A percentile compares a stretch with the other conserved stretches of the same genome.
Conservation (phyloP, 225 moss, liverwort and hornwort species). For the Polytrichum commune region DNA sequence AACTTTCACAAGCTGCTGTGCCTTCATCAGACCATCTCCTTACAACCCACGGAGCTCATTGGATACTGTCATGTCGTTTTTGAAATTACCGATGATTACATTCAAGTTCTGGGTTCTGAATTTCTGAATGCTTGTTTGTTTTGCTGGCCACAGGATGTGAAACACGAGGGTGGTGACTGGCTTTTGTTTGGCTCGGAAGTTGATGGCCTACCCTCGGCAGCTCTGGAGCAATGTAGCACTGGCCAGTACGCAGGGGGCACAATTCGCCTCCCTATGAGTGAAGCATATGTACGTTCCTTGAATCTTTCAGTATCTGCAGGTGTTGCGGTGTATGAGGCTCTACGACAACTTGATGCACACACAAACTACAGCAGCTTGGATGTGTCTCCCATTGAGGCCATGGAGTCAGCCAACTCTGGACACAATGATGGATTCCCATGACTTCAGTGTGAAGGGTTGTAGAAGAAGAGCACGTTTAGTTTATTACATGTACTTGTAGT, state of each 20-base stretch:
- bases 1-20: too few species aligned
- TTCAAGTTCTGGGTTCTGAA: neutral
- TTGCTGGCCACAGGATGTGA: slow-evolving; percentile 54
- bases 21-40: too few species aligned
- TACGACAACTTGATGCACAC: slow-evolving; percentile 77
- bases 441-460: neutral
- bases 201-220: slow-evolving; percentile 77
- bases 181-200: slow-evolving; percentile 96
- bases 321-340: slow-evolving; percentile 89
- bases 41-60: too few species aligned
- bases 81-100: too few species aligned
- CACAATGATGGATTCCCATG: slow-evolving; percentile 51
- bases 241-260: slow-evolving; percentile 75
- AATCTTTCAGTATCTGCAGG: slow-evolving; percentile 95
- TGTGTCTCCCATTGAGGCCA: slow-evolving; percentile 9
- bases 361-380: slow-evolving; percentile 48
- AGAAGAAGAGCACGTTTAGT: too few species aligned
- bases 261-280: slow-evolving; percentile 88
- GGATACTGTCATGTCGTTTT: too few species aligned
- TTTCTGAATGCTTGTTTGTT: slow-evolving; percentile 10
- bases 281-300: slow-evolving; percentile 89
- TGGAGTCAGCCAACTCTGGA: slow-evolving; percentile 21
- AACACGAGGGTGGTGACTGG: slow-evolving; percentile 82
- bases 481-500: too few species aligned
- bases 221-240: slow-evolving; percentile 50